Percentiles rank a stretch among this genome's conserved stretches.
Evolutionary conservation across 2,329 filamentous ascomycete species (phyloP).

Genomic region (Nothopassalora personata): DNA sequence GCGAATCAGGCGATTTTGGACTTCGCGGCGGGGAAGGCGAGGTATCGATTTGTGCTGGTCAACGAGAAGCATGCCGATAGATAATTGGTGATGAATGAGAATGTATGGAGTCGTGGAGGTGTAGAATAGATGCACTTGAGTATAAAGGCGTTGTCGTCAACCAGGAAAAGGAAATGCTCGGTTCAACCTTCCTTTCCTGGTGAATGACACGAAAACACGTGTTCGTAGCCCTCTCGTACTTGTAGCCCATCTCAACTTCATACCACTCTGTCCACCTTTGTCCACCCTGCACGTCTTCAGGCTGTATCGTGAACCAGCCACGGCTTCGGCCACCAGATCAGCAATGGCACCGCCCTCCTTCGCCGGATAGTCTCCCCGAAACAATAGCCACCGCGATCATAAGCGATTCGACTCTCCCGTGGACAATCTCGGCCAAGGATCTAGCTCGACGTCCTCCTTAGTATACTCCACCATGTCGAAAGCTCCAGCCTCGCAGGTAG

Average conservation of each 20-base stretch:
- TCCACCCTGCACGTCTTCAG: background rate
- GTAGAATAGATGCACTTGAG: no score
- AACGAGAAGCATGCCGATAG: constrained; percentile 24
- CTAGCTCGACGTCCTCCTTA: background rate
- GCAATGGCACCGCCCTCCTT: background rate
- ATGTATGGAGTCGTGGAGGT: no score
- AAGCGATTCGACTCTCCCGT: background rate
- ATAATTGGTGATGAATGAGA: background rate
- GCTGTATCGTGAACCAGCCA: no score
- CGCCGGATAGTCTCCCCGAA: background rate
- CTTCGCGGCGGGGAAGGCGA: constrained; percentile 50
- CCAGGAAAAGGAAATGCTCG: no score
- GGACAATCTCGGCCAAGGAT: background rate
- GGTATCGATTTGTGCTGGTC: constrained; percentile 33
- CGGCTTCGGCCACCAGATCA: background rate
- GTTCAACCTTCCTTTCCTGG: no score
- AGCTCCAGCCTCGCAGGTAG: constrained; percentile 11
- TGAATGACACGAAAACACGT: no score
- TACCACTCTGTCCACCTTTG: background rate
- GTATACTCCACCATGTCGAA: constrained; percentile 10
- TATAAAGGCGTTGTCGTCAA: no score
- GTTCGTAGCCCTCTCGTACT: no score
- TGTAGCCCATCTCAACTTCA: no score
- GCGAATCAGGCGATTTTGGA: constrained; percentile 55
- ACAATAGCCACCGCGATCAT: background rate